Conservation (phyloP, 1,284 basidiomycete species). For the Apiotrichum montevideense region DNA sequence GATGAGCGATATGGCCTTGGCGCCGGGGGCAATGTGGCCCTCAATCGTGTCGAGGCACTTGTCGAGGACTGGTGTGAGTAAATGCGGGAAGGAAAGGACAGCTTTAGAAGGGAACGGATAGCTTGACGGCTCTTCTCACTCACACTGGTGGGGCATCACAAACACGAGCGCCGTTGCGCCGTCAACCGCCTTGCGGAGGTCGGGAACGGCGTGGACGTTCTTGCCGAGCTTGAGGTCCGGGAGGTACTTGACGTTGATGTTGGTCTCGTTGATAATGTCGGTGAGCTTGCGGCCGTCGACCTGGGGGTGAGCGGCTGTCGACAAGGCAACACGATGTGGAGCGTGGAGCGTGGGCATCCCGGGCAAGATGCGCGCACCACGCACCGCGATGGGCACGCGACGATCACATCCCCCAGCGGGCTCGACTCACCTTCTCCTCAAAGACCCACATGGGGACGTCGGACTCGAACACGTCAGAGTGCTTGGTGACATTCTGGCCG, state of each 20-base stretch:
- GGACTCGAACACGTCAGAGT: constrained; percentile 49
- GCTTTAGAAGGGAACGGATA: too few relatives aligned
- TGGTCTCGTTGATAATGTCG: constrained; percentile 53
- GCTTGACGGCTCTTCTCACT: constrained; percentile 16
- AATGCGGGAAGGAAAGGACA: too few relatives aligned
- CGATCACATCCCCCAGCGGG: too few relatives aligned
- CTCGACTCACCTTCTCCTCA: constrained; percentile 48
- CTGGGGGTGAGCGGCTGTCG: constrained; percentile 23
- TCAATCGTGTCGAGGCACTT: constrained; percentile 46
- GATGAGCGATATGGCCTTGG: constrained; percentile 51
- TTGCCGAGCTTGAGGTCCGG: constrained; percentile 51
- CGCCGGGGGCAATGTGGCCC: constrained; percentile 46
- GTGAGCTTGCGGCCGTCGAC: constrained; percentile 53
- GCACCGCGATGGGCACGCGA: too few relatives aligned
- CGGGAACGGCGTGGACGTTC: constrained; percentile 52
- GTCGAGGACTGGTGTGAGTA: constrained; percentile 33
- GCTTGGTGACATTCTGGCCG: constrained; percentile 47
- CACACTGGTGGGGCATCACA: constrained; percentile 54
- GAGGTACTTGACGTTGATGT: constrained; percentile 49
- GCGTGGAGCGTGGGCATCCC: too few relatives aligned
- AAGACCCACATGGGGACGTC: constrained; percentile 52
- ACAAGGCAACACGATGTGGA: too few relatives aligned
- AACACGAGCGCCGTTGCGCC: constrained; percentile 55
- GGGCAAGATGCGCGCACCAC: background rate
- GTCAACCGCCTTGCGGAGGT: constrained; percentile 50